phyloP scores from a whole-genome alignment of 345 rosid genomes.

The Luvunga scandens region DNA sequence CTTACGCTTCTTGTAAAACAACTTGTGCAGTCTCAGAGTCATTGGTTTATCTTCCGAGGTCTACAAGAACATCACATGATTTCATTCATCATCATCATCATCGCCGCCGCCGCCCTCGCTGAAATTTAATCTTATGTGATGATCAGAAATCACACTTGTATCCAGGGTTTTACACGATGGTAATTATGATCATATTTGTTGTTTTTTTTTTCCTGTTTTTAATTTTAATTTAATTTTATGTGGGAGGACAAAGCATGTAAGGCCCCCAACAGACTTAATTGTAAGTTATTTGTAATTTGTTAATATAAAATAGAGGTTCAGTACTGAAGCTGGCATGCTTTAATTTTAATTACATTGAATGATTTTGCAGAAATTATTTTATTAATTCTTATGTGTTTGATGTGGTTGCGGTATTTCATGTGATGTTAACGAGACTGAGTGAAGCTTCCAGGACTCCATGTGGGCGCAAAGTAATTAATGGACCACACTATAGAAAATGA shows the following conservation, averaged over 20 bases:
- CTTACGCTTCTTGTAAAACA: slow-evolving; percentile 66
- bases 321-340: background rate
- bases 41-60: slow-evolving; percentile 56
- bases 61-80: slow-evolving; percentile 36
- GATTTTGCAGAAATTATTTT: background rate
- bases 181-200: background rate
- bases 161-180: background rate
- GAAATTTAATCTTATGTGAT: background rate
- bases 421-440: slow-evolving; percentile 32
- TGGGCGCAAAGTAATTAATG: slow-evolving; percentile 16
- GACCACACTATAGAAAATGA: slow-evolving; percentile 10
- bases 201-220: background rate
- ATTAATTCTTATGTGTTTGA: background rate
- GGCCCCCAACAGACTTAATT: background rate
- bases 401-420: slow-evolving; percentile 32
- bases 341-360: background rate
- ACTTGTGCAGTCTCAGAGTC: slow-evolving; percentile 71
- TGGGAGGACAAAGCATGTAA: background rate
- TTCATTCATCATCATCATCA: slow-evolving; percentile 18
- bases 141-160: background rate
- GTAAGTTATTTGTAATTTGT: background rate
- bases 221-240: background rate
- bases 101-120: slow-evolving; percentile 17
- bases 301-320: background rate
- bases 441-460: slow-evolving; percentile 37